A percentile compares a stretch with the other conserved stretches of the same genome.
These are phyloP conservation scores for Aristolochia californica DNA, from an alignment of 164 flowering plant species.

Conservation along the genomic window DNA sequence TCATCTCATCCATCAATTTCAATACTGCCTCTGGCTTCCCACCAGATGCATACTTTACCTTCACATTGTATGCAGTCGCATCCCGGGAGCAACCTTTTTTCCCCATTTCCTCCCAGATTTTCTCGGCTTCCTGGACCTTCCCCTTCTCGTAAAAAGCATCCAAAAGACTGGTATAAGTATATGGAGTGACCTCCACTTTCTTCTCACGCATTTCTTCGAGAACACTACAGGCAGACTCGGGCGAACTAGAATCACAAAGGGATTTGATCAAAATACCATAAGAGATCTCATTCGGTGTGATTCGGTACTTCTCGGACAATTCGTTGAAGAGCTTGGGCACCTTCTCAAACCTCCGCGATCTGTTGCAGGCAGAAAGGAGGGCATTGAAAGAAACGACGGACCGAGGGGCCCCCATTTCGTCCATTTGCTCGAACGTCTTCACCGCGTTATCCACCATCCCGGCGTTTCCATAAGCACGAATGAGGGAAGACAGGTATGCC, in stretches of 20 bases:
- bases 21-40: constrained; percentile 38
- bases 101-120: constrained; percentile 57
- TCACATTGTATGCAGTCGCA: constrained; percentile 61
- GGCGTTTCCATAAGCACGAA: constrained; percentile 60
- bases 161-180: constrained; percentile 47
- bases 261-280: constrained; percentile 62
- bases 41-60: constrained; percentile 30
- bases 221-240: constrained; percentile 30
- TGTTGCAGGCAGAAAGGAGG: constrained; percentile 42
- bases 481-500: constrained; percentile 41
- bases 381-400: constrained; percentile 62
- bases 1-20: constrained; percentile 63
- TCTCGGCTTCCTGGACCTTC: constrained; percentile 37
- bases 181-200: constrained; percentile 33
- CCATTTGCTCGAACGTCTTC: constrained; percentile 54
- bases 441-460: constrained; percentile 77
- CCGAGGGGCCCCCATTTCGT: constrained; percentile 49
- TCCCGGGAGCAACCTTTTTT: constrained; percentile 41
- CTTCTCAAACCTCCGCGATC: constrained; percentile 28
- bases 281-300: constrained; percentile 49
- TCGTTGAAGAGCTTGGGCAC: constrained; percentile 47
- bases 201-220: constrained; percentile 55
- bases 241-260: constrained; percentile 36
- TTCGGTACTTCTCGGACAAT: constrained; percentile 28
- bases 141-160: constrained; percentile 54